A percentile compares a stretch with the other conserved stretches of the same genome.
Conservation (phyloP, 1,284 basidiomycete species). For the Cutaneotrichosporon dermatis region DNA sequence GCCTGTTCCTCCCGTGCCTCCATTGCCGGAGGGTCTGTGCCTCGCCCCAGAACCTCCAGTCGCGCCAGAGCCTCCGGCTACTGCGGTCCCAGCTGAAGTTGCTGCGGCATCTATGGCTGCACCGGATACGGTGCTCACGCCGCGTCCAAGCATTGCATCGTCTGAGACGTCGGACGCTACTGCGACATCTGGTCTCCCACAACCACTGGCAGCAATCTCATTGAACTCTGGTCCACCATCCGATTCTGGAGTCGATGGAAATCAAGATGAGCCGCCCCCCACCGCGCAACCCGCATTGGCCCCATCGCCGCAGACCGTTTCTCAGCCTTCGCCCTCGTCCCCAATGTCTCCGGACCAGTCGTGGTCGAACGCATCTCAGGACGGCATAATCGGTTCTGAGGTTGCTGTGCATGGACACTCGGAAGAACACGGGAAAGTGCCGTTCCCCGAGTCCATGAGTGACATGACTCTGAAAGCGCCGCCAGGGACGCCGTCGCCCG, state of each 20-base stretch:
- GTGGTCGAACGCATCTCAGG: not conserved
- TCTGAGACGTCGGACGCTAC: not conserved
- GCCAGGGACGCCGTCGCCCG: not conserved
- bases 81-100: not conserved
- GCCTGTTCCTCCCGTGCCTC: slow-evolving; percentile 5
- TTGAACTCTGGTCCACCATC: slow-evolving; percentile 2
- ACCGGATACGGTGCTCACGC: not conserved
- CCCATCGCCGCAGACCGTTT: too few species aligned
- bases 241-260: not conserved
- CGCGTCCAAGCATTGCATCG: not conserved
- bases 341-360: not conserved
- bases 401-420: not conserved
- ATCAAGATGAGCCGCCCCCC: too few species aligned
- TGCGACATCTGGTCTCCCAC: not conserved
- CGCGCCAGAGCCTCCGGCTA: not conserved
- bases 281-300: too few species aligned
- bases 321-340: too few species aligned
- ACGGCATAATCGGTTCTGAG: not conserved
- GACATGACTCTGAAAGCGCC: not conserved
- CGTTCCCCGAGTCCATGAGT: not conserved
- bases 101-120: not conserved
- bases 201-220: not conserved
- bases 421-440: not conserved
- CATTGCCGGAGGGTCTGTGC: slow-evolving; percentile 2
- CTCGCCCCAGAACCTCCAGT: not conserved